Evolutionary conservation across 176 grass and related monocot species (phyloP).

Genomic region (Canna indica): DNA sequence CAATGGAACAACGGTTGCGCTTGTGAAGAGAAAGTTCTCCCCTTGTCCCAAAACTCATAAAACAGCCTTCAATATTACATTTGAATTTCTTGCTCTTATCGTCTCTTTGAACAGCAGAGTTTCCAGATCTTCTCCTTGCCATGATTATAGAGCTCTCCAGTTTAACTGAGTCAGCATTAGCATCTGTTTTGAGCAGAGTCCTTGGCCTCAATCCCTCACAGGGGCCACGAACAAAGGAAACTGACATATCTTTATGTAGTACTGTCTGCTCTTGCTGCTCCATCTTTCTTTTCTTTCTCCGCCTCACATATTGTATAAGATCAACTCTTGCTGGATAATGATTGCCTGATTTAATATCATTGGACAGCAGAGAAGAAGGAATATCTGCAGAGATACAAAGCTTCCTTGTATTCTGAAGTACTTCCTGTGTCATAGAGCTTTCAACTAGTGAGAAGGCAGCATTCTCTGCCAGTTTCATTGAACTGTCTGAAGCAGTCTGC

Average conservation of each 20-base stretch:
- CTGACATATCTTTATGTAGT: conserved; percentile 12
- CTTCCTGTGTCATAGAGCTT: background rate
- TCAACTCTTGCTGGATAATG: conserved; percentile 32
- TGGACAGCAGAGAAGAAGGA: background rate
- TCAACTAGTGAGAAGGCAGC: background rate
- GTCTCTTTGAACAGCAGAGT: conserved; percentile 1
- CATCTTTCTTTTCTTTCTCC: conserved; percentile 41
- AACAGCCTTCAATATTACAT: conserved; percentile 26
- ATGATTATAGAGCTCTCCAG: background rate
- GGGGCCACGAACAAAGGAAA: conserved; percentile 52
- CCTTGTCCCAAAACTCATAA: conserved; percentile 28
- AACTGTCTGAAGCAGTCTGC: conserved; percentile 11
- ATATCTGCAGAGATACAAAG: background rate
- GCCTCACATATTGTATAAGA: conserved; percentile 54
- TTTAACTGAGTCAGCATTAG: background rate
- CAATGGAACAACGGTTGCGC: conserved; percentile 47
- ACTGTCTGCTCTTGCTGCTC: conserved; percentile 9
- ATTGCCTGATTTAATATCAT: conserved; percentile 27
- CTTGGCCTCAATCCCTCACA: conserved; percentile 78
- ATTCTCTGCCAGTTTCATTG: conserved; percentile 6
- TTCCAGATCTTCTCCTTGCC: conserved; percentile 10
- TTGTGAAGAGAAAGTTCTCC: conserved; percentile 49
- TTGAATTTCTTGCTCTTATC: conserved; percentile 7
- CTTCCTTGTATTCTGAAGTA: conserved; percentile 5
- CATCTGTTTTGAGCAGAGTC: conserved; percentile 2